These are phyloP conservation scores for Hyaloscypha bicolor DNA, from an alignment of 495 filamentous ascomycete genomes.

Conservation along the genomic window DNA sequence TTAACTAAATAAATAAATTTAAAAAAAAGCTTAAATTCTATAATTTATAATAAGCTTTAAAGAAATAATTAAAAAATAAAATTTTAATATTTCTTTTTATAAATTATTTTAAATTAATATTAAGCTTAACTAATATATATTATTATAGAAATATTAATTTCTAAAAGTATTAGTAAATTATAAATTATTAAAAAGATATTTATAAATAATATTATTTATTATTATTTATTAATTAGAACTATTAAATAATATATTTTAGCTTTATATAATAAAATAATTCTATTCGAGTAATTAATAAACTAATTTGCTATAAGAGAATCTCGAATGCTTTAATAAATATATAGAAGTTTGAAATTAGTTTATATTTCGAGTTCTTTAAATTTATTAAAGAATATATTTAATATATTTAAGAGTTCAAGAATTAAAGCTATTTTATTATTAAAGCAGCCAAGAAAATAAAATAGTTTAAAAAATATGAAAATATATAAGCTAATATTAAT, in stretches of 20 bases:
- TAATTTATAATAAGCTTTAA: slow-evolving; percentile 17
- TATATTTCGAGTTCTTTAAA: slow-evolving; percentile 4
- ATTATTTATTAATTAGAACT: slow-evolving; percentile 2
- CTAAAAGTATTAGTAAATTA: slow-evolving; percentile 20
- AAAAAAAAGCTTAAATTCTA: not conserved
- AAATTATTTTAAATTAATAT: not conserved
- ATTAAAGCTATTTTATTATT: not conserved
- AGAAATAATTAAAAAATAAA: slow-evolving; percentile 23
- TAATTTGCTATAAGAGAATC: slow-evolving; percentile 12
- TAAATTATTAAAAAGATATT: slow-evolving; percentile 14
- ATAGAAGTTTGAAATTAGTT: slow-evolving; percentile 10
- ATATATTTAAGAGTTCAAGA: slow-evolving; percentile 12
- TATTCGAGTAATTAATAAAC: slow-evolving; percentile 10
- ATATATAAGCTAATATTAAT: not conserved
- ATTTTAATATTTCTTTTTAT: not conserved
- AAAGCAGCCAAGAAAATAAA: not conserved
- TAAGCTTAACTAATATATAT: not conserved
- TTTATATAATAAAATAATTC: slow-evolving; percentile 17
- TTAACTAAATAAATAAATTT: slow-evolving; percentile 16
- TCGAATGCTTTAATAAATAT: slow-evolving; percentile 9
- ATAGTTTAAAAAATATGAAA: too few species aligned
- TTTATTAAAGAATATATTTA: not conserved
- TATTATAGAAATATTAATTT: not conserved
- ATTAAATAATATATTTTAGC: slow-evolving; percentile 23
- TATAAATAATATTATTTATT: slow-evolving; percentile 22